Evolutionary conservation across 306 rosid genomes (phyloP), one percentile per base, ranked within the genome.

Genomic region (Trifolium dubium): DNA sequence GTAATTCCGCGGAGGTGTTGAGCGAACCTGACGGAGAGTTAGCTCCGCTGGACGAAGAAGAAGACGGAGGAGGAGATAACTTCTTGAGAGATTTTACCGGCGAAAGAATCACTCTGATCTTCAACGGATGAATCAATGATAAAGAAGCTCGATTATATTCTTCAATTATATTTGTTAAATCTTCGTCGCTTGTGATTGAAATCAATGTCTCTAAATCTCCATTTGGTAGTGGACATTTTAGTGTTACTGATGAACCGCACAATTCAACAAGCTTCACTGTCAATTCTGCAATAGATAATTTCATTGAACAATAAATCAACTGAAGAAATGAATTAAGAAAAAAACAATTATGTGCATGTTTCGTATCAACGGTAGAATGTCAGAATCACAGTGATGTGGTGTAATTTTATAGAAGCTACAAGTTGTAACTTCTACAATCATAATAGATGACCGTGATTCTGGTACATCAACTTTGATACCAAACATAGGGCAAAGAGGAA

Each of bases 141-240:
- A 85, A 74, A 32, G 89, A 89, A 59, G 82, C 90, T 40, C 89
- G 83, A 55, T 81, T 85, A 77, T 94, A 92, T 77, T 83, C 92
- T 61, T 92, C 89, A 1, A 94, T 67, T 40, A 94, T 80, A 43
- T 85, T 86, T 0, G 84, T 78, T 77, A 91, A 79, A 80, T 94
- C 99, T 64, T 88, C 96, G 5, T 92, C 97, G 71, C 81, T 88
- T 3, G 59, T 87, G 53, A 94, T 64, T n/a, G 96, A 75, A 78
- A 94, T 81, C 82, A 94, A 75, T 0, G 96, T 94, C 72, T 90
- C 99, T 54, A 94, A 65, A 11, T 92, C 97, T n/a, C 97, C 97
- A 74, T 40, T 74, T 1, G 99, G 96, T 60, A 94, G 78, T 8
- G 79, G 88, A 56, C 97, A 94, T 79, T 64, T 71, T 75, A 94